Conservation (phyloP, 768 basidiomycete genomes). For the Leccinum sublutescens region DNA sequence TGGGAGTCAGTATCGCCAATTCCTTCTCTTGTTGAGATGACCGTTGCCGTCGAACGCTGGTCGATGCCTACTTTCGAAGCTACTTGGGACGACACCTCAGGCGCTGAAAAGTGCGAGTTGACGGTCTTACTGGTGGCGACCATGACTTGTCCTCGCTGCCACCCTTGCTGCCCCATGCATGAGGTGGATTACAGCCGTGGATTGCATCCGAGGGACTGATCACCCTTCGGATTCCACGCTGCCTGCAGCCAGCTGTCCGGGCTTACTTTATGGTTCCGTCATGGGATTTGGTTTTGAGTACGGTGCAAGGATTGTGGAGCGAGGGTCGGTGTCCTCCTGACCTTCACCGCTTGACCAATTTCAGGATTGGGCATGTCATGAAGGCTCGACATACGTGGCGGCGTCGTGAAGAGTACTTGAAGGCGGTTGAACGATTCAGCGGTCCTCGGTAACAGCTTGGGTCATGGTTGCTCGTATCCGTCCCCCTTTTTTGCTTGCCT, state of each 20-base stretch:
- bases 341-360: constrained; percentile 36
- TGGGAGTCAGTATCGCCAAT: constrained; percentile 95
- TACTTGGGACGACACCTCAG: constrained; percentile 26
- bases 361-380: constrained; percentile 31
- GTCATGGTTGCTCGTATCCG: constrained; percentile 39
- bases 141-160: constrained; percentile 32
- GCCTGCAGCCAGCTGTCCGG: constrained; percentile 26
- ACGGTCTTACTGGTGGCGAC: constrained; percentile 29
- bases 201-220: constrained; percentile 27
- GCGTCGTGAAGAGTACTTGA: constrained; percentile 22
- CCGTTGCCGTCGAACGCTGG: constrained; percentile 24
- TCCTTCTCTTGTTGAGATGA: constrained; percentile 33
- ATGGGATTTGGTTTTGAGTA: constrained; percentile 32
- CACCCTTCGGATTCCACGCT: constrained; percentile 26
- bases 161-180: constrained; percentile 13
- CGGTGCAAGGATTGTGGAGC: constrained; percentile 35
- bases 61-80: constrained; percentile 20
- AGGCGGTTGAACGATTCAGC: constrained; percentile 26
- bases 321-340: constrained; percentile 27
- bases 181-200: constrained; percentile 27
- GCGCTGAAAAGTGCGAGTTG: constrained; percentile 31
- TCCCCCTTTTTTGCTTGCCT: constrained; percentile 42
- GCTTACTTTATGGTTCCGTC: constrained; percentile 31
- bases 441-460: constrained; percentile 25
- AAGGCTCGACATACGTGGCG: constrained; percentile 22